These are phyloP conservation scores for Drechslerella coelobrocha DNA, from an alignment of 2,329 filamentous ascomycete species.

Conservation along the genomic window DNA sequence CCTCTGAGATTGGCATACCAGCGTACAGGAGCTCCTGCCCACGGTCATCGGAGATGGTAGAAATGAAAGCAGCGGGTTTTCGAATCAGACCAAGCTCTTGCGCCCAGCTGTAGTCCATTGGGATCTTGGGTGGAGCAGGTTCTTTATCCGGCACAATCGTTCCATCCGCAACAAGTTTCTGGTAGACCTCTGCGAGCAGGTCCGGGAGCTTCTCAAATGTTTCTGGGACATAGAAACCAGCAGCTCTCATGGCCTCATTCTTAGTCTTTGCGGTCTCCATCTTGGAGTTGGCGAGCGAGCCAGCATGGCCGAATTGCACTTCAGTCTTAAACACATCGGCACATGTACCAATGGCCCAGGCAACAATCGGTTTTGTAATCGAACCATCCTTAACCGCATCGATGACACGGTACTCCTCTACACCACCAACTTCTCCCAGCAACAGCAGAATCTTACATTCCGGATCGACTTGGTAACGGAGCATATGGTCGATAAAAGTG, in stretches of 20 bases:
- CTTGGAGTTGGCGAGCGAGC: slow-evolving; percentile 98
- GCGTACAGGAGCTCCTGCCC: slow-evolving; percentile 98
- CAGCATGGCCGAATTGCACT: slow-evolving; percentile 98
- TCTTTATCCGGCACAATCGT: slow-evolving; percentile 85
- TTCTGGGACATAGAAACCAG: slow-evolving; percentile 90
- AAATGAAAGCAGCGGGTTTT: slow-evolving; percentile 99
- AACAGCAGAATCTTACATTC: slow-evolving; percentile 97
- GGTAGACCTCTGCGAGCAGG: slow-evolving; percentile 79
- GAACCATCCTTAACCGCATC: slow-evolving; percentile 92
- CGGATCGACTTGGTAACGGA: slow-evolving; percentile 85
- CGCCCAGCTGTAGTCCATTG: slow-evolving; percentile 99
- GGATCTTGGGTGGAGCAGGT: slow-evolving; percentile 96
- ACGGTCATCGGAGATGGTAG: slow-evolving; percentile 99
- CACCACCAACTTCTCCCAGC: slow-evolving; percentile 97
- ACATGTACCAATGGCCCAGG: slow-evolving; percentile 99
- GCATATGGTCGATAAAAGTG: slow-evolving; percentile 98
- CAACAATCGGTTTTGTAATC: slow-evolving; percentile 98
- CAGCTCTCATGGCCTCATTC: slow-evolving; percentile 96
- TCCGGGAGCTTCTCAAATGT: slow-evolving; percentile 95
- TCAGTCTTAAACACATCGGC: slow-evolving; percentile 99
- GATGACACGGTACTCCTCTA: slow-evolving; percentile 99
- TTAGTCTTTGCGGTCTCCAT: slow-evolving; percentile 95
- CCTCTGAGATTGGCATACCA: slow-evolving; percentile 99
- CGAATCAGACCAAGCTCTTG: slow-evolving; percentile 99
- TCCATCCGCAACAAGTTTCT: slow-evolving; percentile 83